These are phyloP conservation scores for Neurospora africana DNA, from an alignment of 495 filamentous ascomycete species.

Conservation along the genomic window DNA sequence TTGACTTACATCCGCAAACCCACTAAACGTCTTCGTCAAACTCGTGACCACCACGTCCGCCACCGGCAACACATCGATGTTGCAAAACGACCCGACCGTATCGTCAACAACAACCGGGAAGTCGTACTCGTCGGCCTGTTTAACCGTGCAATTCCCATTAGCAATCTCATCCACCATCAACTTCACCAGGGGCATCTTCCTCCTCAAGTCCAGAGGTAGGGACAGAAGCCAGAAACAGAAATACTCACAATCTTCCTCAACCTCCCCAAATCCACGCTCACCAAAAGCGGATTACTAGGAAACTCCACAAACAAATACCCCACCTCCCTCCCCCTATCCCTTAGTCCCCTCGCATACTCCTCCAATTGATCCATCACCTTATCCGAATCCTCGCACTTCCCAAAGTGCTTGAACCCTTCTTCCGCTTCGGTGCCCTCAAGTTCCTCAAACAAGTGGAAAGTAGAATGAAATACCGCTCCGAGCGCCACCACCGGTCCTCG, in stretches of 20 bases:
- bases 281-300: conserved; percentile 36
- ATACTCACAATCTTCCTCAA: conserved; percentile 20
- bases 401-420: conserved; percentile 28
- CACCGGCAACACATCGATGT: conserved; percentile 31
- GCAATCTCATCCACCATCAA: too few species aligned
- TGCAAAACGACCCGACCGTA: conserved; percentile 39
- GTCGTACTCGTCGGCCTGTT: conserved; percentile 33
- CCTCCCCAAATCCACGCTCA: conserved; percentile 32
- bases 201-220: too few species aligned
- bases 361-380: conserved; percentile 31
- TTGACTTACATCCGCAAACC: conserved; percentile 39
- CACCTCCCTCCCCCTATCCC: conserved; percentile 15
- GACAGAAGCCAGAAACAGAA: too few species aligned
- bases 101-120: conserved; percentile 41
- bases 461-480: conserved; percentile 29
- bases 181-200: too few species aligned
- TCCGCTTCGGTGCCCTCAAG: neutral
- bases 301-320: conserved; percentile 35
- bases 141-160: too few species aligned
- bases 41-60: conserved; percentile 37
- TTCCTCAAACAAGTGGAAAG: conserved; percentile 25
- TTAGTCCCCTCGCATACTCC: conserved; percentile 21
- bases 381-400: conserved; percentile 18
- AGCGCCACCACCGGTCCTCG: conserved; percentile 17
- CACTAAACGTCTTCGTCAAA: conserved; percentile 42